Conservation (phyloP, 345 rosid genomes). For the Melastoma malabathricum region DNA sequence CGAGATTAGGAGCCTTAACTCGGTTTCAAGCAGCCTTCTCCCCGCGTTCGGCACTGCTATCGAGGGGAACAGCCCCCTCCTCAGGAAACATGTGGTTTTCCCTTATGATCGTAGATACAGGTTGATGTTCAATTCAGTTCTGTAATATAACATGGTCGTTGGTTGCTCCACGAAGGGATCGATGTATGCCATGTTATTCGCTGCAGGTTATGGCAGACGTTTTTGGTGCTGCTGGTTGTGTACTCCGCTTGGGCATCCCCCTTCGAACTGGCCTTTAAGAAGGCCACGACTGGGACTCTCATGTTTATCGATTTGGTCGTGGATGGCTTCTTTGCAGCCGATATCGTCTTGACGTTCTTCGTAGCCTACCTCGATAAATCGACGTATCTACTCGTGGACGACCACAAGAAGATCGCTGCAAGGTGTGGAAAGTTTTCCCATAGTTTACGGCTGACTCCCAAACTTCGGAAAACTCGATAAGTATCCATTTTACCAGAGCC, state of each 20-base stretch:
- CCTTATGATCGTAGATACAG: constrained; percentile 88
- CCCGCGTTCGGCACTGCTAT: constrained; percentile 81
- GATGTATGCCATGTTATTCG: not conserved
- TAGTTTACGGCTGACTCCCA: too few relatives aligned
- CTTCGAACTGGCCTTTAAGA: constrained; percentile 66
- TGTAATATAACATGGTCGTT: not conserved
- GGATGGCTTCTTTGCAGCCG: constrained; percentile 65
- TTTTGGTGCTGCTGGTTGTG: constrained; percentile 51
- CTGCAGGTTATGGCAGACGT: constrained; percentile 70
- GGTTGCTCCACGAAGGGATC: not conserved
- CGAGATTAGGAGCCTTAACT: constrained; percentile 43
- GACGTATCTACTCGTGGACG: constrained; percentile 69
- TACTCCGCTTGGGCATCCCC: constrained; percentile 93
- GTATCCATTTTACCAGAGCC: too few relatives aligned
- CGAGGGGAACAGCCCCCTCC: constrained; percentile 29
- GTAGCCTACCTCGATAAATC: constrained; percentile 73
- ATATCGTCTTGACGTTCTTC: constrained; percentile 76
- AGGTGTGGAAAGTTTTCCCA: constrained; percentile 16
- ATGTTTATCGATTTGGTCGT: constrained; percentile 47
- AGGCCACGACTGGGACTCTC: constrained; percentile 38
- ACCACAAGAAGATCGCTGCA: constrained; percentile 51
- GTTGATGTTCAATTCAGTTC: constrained; percentile 12
- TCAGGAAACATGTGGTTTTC: constrained; percentile 41
- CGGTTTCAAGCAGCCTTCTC: constrained; percentile 72
- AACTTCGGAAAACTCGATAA: too few relatives aligned